These are phyloP conservation scores for Phytophthora ohioensis DNA, from an alignment of 352 stramenopile genomes.

Conservation along the genomic window DNA sequence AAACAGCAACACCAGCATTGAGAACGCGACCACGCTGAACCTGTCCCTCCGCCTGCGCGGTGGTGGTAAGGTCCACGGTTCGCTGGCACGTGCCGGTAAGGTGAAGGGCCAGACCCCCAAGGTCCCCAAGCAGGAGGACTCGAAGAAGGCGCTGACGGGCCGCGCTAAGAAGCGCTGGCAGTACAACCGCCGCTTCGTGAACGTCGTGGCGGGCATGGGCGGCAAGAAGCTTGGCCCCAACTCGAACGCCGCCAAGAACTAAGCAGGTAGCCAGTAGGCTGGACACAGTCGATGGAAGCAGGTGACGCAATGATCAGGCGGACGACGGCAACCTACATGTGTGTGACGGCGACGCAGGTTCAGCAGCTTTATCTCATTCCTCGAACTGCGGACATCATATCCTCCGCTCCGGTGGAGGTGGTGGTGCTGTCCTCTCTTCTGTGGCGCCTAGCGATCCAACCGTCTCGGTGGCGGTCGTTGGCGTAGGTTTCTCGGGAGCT, in stretches of 20 bases:
- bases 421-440: constrained; percentile 40
- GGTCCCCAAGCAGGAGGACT: constrained; percentile 98
- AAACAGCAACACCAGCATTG: constrained; percentile 97
- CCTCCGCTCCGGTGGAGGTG: neutral
- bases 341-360: constrained; percentile 24
- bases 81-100: constrained; percentile 99
- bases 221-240: constrained; percentile 99
- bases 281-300: constrained; percentile 7
- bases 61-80: constrained; percentile 99
- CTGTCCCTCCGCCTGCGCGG: constrained; percentile 95
- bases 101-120: constrained; percentile 99
- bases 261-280: constrained; percentile 35
- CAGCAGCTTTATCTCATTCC: constrained; percentile 8
- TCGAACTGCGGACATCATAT: constrained; percentile 23
- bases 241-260: constrained; percentile 97
- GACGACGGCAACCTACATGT: constrained; percentile 10
- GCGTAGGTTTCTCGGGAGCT: constrained; percentile 33
- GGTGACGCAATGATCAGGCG: constrained; percentile 10
- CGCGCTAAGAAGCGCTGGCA: constrained; percentile 99
- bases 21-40: constrained; percentile 97
- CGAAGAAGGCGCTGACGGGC: constrained; percentile 97
- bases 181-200: constrained; percentile 99
- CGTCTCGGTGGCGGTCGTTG: constrained; percentile 37
- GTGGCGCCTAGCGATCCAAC: constrained; percentile 27
- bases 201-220: constrained; percentile 97